phyloP scores from a whole-genome alignment of 164 flowering plant genomes.

The Malania oleifera region DNA sequence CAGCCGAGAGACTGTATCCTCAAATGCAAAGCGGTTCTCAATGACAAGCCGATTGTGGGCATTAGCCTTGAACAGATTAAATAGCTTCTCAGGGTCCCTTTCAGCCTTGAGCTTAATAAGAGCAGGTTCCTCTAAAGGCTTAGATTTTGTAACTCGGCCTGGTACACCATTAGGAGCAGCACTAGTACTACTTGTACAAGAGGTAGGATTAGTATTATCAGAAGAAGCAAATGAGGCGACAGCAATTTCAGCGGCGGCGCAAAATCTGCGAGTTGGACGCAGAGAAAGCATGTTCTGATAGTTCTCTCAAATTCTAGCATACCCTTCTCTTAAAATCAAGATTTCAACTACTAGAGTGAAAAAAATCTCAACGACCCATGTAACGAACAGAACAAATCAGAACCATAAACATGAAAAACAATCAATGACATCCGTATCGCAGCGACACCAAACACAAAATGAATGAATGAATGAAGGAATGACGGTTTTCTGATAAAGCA shows the following conservation, averaged over 20 bases:
- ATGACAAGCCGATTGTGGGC: slow-evolving; percentile 51
- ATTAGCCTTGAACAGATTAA: slow-evolving; percentile 54
- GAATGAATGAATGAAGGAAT: no score
- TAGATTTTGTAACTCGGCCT: slow-evolving; percentile 6
- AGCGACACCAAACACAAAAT: no score
- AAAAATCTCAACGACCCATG: no score
- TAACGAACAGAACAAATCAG: no score
- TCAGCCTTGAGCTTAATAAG: slow-evolving; percentile 61
- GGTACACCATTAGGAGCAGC: slow-evolving; percentile 10
- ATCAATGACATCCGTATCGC: no score
- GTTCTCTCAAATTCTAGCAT: no score
- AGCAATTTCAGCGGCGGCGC: slow-evolving; percentile 11
- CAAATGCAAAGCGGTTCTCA: slow-evolving; percentile 71
- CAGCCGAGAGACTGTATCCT: slow-evolving; percentile 59
- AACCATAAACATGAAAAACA: no score
- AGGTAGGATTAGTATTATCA: neutral
- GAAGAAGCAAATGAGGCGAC: neutral
- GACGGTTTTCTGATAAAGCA: no score
- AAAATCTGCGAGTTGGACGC: slow-evolving; percentile 47
- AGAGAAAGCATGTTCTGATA: slow-evolving; percentile 49
- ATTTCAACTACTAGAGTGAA: no score
- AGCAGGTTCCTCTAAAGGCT: slow-evolving; percentile 46
- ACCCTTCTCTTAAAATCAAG: no score
- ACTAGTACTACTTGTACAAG: neutral
- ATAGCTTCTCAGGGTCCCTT: slow-evolving; percentile 66